Evolutionary conservation across 371 early-diverging fungal species (phyloP).

Genomic region (Entomophthora muscae): DNA sequence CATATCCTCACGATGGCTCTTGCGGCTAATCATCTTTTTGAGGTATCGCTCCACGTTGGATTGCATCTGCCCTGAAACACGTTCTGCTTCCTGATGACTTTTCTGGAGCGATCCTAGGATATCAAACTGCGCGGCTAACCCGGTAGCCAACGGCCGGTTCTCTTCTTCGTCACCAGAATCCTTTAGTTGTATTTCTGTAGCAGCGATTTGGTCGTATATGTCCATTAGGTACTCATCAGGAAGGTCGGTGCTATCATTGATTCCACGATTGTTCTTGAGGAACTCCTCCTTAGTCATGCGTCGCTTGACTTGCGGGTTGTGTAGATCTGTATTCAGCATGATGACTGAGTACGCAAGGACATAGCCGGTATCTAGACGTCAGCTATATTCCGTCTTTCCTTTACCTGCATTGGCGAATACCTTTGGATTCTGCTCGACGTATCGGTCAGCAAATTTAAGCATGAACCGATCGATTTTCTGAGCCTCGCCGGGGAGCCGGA

Average conservation of each 20-base stretch:
- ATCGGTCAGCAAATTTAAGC: conserved; percentile 91
- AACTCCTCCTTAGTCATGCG: conserved; percentile 54
- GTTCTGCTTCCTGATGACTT: neutral
- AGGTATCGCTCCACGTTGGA: conserved; percentile 7
- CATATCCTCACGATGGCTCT: conserved; percentile 19
- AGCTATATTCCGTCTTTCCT: conserved; percentile 32
- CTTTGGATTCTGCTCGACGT: conserved; percentile 55
- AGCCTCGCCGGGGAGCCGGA: conserved; percentile 92
- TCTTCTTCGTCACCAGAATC: conserved; percentile 23
- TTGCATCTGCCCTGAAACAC: neutral
- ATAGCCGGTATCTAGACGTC: conserved; percentile 65
- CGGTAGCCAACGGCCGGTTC: neutral
- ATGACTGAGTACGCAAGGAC: conserved; percentile 88
- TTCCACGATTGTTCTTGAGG: conserved; percentile 69
- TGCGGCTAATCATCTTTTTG: conserved; percentile 1
- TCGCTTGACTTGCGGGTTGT: conserved; percentile 76
- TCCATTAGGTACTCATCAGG: conserved; percentile 39
- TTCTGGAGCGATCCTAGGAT: neutral
- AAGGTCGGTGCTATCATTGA: conserved; percentile 71
- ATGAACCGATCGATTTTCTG: conserved; percentile 97
- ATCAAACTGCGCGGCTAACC: conserved; percentile 8
- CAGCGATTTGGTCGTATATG: conserved; percentile 66
- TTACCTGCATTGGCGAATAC: conserved; percentile 52
- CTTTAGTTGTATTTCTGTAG: conserved; percentile 82
- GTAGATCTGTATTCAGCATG: conserved; percentile 92